Evolutionary conservation across 176 grass and related monocot species (phyloP), one percentile per base, ranked within the genome.

Genomic region (Stipa capillata): DNA sequence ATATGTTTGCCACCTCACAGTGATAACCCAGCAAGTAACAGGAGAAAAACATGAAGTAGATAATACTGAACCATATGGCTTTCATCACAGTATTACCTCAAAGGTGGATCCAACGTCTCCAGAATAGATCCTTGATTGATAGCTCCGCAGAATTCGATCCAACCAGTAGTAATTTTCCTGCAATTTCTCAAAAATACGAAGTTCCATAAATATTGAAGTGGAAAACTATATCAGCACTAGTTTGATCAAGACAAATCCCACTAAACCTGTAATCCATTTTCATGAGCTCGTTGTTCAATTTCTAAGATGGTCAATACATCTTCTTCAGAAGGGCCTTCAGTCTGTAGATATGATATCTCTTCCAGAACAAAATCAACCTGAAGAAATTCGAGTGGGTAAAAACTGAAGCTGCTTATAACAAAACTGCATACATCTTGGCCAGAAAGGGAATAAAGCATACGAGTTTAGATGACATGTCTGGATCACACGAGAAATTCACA

Each of bases 161-260:
- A 99, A 82, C 92, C 96, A 99, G 72, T 95, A 99, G 72, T 99
- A 99, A 58, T 99, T 99, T 85, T 99, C 96, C 96, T 99, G 75
- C 9, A 71, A 80, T 78, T 41, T 71, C 31, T 43, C 76, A 69
- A 79, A 77, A n/a, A 83, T 34, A 44, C 67, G 52, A 40, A 82
- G 37, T 50, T 7, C 61, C 20, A 20, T 56, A 73, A 82, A 43
- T 33, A 90, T 53, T 58, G 7, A 47, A 41, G 20, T 78, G 56
- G 29, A 68, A 57, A 79, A 18, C 8, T 62, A 52, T 79, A 63
- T 70, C n/a, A 51, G 43, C 53, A 70, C 40, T 36, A 76, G 69
- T 39, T 56, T 21, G 29, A 79, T 63, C 18, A 79, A 60, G 29
- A 74, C 8, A 81, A 48, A 72, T 54, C 69, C 36, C 48, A 78